These are phyloP conservation scores for Glycine tomentella DNA, from an alignment of 306 rosid genomes.

Conservation along the genomic window DNA sequence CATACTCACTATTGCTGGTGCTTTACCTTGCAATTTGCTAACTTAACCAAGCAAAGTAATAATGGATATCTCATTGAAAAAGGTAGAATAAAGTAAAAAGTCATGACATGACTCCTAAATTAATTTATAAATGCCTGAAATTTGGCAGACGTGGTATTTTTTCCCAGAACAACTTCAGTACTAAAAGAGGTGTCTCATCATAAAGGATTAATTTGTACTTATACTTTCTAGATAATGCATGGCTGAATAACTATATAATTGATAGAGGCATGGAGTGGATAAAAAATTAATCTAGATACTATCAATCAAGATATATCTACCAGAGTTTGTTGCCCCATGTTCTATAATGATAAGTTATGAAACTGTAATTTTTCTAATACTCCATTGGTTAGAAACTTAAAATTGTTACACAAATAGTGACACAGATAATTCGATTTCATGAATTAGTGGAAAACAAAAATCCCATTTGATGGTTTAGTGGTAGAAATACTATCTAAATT, in stretches of 20 bases:
- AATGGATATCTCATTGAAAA: slow-evolving; percentile 5
- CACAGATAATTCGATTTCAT: slow-evolving; percentile 18
- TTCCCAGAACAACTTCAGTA: slow-evolving; percentile 26
- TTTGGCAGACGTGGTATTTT: slow-evolving; percentile 10
- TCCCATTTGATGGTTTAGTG: slow-evolving; percentile 11
- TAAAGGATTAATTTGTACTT: background rate
- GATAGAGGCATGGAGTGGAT: background rate
- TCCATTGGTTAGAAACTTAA: slow-evolving; percentile 6
- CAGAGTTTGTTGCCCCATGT: background rate
- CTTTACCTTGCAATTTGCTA: slow-evolving; percentile 18
- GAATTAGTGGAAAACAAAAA: background rate
- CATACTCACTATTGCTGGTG: slow-evolving; percentile 32
- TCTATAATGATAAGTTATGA: background rate
- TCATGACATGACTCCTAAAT: background rate
- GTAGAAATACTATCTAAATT: slow-evolving; percentile 19
- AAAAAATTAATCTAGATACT: no score
- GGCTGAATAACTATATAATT: slow-evolving; percentile 14
- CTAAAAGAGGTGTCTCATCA: background rate
- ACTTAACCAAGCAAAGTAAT: slow-evolving; percentile 13
- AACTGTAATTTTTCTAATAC: slow-evolving; percentile 7
- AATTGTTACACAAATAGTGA: background rate
- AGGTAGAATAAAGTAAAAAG: background rate
- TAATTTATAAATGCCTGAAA: slow-evolving; percentile 32
- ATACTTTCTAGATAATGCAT: background rate
- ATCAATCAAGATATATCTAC: no score